Percentiles rank a stretch among this genome's conserved stretches.
Conservation (phyloP, 257 asterid species). For the Plantago ovata region DNA sequence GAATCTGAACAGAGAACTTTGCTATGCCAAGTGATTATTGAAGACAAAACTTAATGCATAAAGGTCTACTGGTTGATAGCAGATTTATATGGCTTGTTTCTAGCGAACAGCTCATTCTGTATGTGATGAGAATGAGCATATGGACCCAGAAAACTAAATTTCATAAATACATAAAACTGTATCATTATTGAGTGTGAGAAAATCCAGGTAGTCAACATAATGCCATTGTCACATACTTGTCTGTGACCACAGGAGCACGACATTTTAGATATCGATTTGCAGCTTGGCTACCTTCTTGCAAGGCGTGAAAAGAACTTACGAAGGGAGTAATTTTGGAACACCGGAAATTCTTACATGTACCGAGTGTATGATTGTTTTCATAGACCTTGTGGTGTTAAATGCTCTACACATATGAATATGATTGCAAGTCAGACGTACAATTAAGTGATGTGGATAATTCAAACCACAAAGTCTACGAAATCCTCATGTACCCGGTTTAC, state of each 20-base stretch:
- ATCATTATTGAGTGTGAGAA: slow-evolving; percentile 16
- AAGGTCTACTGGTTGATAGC: slow-evolving; percentile 3
- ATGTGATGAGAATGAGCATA: slow-evolving; percentile 28
- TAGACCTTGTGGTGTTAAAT: background rate
- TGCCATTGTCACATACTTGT: slow-evolving; percentile 3
- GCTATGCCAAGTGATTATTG: background rate
- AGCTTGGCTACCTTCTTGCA: background rate
- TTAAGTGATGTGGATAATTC: too few relatives aligned
- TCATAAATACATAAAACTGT: slow-evolving; percentile 23
- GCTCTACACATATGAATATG: background rate
- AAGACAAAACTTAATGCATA: slow-evolving; percentile 12
- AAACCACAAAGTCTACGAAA: too few relatives aligned
- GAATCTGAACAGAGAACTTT: slow-evolving; percentile 7
- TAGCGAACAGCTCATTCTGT: slow-evolving; percentile 32
- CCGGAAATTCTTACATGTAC: background rate
- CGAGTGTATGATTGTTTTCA: background rate
- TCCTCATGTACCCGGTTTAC: too few relatives aligned
- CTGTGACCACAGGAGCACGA: background rate
- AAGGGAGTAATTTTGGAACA: slow-evolving; percentile 1
- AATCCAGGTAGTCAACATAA: background rate
- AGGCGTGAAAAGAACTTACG: background rate
- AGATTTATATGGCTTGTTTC: slow-evolving; percentile 4
- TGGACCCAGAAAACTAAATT: slow-evolving; percentile 50
- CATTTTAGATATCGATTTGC: background rate
- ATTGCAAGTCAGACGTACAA: too few relatives aligned